Evolutionary conservation across 2,329 filamentous ascomycete species (phyloP).

Genomic region (Monosporascus cannonballus): DNA sequence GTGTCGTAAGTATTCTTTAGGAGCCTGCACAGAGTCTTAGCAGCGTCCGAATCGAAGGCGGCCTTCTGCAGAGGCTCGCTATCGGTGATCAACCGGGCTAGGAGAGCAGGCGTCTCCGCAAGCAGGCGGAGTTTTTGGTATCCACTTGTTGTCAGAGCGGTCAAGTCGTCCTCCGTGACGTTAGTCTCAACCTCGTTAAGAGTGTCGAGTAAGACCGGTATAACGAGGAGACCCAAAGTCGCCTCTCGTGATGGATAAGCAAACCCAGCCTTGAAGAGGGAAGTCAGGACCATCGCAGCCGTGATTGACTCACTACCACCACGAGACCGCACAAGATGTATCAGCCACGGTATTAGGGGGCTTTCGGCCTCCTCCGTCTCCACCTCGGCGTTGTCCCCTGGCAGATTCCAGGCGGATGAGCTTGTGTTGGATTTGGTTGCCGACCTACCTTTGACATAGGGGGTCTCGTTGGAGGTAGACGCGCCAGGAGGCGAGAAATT

Average conservation of each 20-base stretch:
- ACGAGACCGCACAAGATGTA: slow-evolving; percentile 55
- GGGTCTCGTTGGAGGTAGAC: slow-evolving; percentile 32
- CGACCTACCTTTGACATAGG: slow-evolving; percentile 19
- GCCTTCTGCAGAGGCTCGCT: slow-evolving; percentile 75
- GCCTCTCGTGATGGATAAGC: slow-evolving; percentile 58
- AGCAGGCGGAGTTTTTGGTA: slow-evolving; percentile 47
- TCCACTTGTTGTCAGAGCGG: slow-evolving; percentile 15
- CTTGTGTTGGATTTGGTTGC: slow-evolving; percentile 21
- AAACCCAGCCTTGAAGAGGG: slow-evolving; percentile 62
- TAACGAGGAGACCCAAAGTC: slow-evolving; percentile 59
- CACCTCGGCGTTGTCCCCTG: slow-evolving; percentile 25
- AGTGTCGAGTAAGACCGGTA: slow-evolving; percentile 64
- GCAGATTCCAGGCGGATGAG: slow-evolving; percentile 17
- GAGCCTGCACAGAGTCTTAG: slow-evolving; percentile 40
- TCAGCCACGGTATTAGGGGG: slow-evolving; percentile 66
- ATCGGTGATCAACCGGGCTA: slow-evolving; percentile 74
- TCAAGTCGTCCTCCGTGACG: slow-evolving; percentile 29
- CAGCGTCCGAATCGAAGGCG: slow-evolving; percentile 60
- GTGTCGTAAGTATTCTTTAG: slow-evolving; percentile 47
- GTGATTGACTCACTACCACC: slow-evolving; percentile 56
- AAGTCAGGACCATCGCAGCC: slow-evolving; percentile 63
- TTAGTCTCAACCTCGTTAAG: slow-evolving; percentile 46
- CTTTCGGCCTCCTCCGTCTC: slow-evolving; percentile 59
- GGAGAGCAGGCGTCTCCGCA: slow-evolving; percentile 66
- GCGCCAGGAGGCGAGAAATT: slow-evolving; percentile 49